Conservation (phyloP, 2,329 filamentous ascomycete species). For the Nannizziopsis arthrosporioides region DNA sequence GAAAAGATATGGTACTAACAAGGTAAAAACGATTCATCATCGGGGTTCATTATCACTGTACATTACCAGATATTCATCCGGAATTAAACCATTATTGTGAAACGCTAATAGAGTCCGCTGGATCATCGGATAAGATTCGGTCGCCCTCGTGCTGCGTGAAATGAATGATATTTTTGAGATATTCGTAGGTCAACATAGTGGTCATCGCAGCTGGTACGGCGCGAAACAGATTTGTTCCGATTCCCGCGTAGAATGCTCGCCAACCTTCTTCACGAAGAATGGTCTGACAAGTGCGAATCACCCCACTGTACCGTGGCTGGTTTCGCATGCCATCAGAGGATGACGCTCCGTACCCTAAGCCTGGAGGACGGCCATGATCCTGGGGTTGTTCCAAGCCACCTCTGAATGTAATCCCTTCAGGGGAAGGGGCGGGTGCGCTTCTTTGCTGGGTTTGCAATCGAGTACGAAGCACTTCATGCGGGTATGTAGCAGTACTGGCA, state of each 20-base stretch:
- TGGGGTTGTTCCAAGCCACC: constrained; percentile 29
- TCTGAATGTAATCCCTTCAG: constrained; percentile 43
- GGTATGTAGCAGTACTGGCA: constrained; percentile 90
- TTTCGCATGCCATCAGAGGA: constrained; percentile 49
- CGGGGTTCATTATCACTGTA: neutral
- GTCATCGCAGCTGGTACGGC: constrained; percentile 92
- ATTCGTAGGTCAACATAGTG: constrained; percentile 95
- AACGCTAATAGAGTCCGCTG: neutral
- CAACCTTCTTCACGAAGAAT: constrained; percentile 88
- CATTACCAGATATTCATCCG: constrained; percentile 1
- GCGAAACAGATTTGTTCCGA: constrained; percentile 95
- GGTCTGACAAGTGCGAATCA: constrained; percentile 68
- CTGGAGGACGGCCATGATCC: constrained; percentile 36
- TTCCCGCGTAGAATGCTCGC: constrained; percentile 91
- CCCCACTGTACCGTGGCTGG: constrained; percentile 55
- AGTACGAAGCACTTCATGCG: constrained; percentile 90
- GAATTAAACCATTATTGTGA: neutral
- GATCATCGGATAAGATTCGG: neutral
- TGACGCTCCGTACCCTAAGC: constrained; percentile 27
- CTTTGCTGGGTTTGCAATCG: constrained; percentile 86
- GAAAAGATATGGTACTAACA: neutral
- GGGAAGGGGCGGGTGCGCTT: constrained; percentile 37
- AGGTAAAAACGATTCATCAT: neutral
- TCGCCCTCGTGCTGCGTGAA: constrained; percentile 44
- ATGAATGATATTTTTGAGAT: constrained; percentile 46